Evolutionary conservation across 2,329 filamentous ascomycete genomes (phyloP).

Genomic region (Clarireedia paspali): DNA sequence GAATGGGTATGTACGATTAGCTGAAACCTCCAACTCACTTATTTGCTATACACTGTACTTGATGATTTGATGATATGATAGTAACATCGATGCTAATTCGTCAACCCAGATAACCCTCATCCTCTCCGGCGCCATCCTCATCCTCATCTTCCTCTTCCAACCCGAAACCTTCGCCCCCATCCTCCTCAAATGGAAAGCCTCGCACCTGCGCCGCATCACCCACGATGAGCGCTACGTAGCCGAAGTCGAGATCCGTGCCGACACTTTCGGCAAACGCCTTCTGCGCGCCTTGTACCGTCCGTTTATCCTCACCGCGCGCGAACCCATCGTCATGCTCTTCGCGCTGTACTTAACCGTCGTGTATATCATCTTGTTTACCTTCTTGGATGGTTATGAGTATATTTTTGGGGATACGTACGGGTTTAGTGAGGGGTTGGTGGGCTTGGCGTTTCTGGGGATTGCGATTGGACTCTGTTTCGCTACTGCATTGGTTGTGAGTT

Average conservation of each 20-base stretch:
- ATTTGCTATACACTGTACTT: too few relatives aligned
- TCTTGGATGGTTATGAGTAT: constrained; percentile 76
- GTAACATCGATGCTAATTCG: too few relatives aligned
- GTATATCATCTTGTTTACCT: constrained; percentile 74
- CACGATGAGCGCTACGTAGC: constrained; percentile 20
- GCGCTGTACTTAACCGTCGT: constrained; percentile 69
- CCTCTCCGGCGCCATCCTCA: constrained; percentile 55
- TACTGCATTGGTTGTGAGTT: background rate
- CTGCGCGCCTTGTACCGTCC: constrained; percentile 41
- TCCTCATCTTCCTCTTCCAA: constrained; percentile 41
- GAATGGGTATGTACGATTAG: constrained; percentile 46
- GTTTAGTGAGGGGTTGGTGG: constrained; percentile 61
- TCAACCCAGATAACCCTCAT: constrained; percentile 27
- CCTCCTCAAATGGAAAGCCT: constrained; percentile 44
- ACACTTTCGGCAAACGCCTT: constrained; percentile 52
- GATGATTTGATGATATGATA: too few relatives aligned
- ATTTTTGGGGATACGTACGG: constrained; percentile 68
- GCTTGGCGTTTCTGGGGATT: constrained; percentile 67
- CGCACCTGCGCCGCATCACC: constrained; percentile 40
- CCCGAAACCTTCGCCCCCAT: constrained; percentile 55
- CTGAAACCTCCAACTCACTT: too few relatives aligned
- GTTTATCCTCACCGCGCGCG: constrained; percentile 46
- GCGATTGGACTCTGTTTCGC: constrained; percentile 50
- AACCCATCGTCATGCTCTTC: constrained; percentile 61
- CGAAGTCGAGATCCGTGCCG: constrained; percentile 15